Evolutionary conservation across 306 rosid species (phyloP), one percentile per base, ranked within the genome.

Genomic region (Castanea crenata): DNA sequence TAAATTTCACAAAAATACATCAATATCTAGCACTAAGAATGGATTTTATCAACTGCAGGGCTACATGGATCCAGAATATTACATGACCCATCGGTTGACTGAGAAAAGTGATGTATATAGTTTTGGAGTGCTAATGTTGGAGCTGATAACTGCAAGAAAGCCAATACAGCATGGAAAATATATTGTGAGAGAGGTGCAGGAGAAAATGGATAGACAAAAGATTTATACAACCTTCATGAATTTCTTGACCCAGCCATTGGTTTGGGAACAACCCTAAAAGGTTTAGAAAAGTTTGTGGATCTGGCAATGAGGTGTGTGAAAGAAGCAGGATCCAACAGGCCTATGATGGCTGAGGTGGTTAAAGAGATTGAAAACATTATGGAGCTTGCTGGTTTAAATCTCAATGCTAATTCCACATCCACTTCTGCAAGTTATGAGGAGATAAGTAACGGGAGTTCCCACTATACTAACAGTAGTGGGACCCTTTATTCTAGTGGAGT

Each of bases 41-140:
- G 20, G 20, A 14, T 70, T 34, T 38, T 79, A 46, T 58, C 68
- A 71, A 68, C 21, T 70, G 41, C 16, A 91, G 97, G 98, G 98
- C 25, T 90, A 93, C 85, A 61, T 93, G 54, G 54, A 49, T 49
- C 54, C 16, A 49, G 5, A 49, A 49, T 12, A 49, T 49, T 49
- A 49, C 16, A 49, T 13, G 54, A 49, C 54, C 16, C 5, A 10
- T 49, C 54, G 5, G 0, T 49, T 49, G 54, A 49, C 93, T 0
- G 95, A 93, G 86, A 93, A 93, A 82, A 93, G 95, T 16, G 97
- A 93, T 38, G 97, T 93, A 6, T 90, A 91, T 54, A 89, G 97
- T 74, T 93, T 80, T 65, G 95, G 98, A 55, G 97, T 93, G 72
- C 56, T 93, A 71, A 85, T 90, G 93, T 77, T 93, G 52, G 98